These are phyloP conservation scores for Oenanthe sinensis DNA, from an alignment of 129 eudicot species.

Conservation along the genomic window DNA sequence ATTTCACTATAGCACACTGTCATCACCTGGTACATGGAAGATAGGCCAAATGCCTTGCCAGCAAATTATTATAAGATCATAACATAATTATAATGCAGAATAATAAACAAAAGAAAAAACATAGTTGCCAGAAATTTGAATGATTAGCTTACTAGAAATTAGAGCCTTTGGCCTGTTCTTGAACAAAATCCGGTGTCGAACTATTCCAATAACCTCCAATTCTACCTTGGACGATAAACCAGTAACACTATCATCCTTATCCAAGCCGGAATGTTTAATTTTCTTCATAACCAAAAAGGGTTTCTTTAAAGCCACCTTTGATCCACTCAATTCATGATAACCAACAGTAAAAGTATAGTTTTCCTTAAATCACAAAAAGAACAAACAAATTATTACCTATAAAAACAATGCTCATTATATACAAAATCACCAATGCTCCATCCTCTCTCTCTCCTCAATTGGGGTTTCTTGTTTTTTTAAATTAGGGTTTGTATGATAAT, in stretches of 20 bases:
- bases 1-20: too few species aligned
- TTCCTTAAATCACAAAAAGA: slow-evolving; percentile 39
- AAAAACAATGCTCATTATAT: background rate
- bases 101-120: background rate
- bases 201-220: slow-evolving; percentile 72
- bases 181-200: slow-evolving; percentile 80
- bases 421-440: slow-evolving; percentile 23
- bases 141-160: slow-evolving; percentile 47
- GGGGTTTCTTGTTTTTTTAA: too few species aligned
- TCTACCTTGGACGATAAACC: slow-evolving; percentile 33
- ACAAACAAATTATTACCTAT: background rate
- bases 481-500: too few species aligned
- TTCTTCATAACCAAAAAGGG: slow-evolving; percentile 86
- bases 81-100: background rate
- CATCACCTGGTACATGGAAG: too few species aligned
- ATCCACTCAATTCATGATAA: slow-evolving; percentile 89
- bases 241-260: slow-evolving; percentile 8
- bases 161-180: slow-evolving; percentile 92
- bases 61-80: background rate
- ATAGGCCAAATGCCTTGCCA: background rate
- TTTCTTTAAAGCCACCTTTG: slow-evolving; percentile 82
- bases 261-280: slow-evolving; percentile 23
- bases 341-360: slow-evolving; percentile 80
- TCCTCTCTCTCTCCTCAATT: background rate
- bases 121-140: background rate